Conservation (phyloP, 345 rosid genomes). For the Bretschneidera sinensis region DNA sequence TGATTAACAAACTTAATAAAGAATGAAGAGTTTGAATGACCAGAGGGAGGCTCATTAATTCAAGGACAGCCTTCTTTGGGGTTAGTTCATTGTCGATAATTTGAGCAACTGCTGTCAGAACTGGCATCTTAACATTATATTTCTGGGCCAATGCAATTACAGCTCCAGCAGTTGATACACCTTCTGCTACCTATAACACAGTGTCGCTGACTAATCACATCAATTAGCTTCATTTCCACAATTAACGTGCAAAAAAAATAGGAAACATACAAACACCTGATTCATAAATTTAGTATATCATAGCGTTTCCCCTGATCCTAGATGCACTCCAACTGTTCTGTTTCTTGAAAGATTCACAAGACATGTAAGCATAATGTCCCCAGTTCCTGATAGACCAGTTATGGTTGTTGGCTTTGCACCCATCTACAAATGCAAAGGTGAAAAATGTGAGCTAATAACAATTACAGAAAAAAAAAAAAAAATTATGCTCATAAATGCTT, state of each 20-base stretch:
- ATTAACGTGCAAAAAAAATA: slow-evolving; percentile 2
- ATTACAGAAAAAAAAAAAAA: too few relatives aligned
- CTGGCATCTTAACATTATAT: slow-evolving; percentile 87
- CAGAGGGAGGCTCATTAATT: slow-evolving; percentile 85
- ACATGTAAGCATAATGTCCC: slow-evolving; percentile 95
- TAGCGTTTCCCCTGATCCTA: slow-evolving; percentile 93
- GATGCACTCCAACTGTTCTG: slow-evolving; percentile 80
- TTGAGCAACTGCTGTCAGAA: slow-evolving; percentile 89
- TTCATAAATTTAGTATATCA: slow-evolving; percentile 76
- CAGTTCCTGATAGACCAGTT: slow-evolving; percentile 90
- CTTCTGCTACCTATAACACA: slow-evolving; percentile 75
- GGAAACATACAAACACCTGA: slow-evolving; percentile 63
- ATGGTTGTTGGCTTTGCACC: slow-evolving; percentile 89
- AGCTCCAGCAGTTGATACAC: slow-evolving; percentile 93
- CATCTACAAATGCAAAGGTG: slow-evolving; percentile 46
- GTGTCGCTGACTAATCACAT: neutral
- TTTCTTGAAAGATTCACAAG: slow-evolving; percentile 92
- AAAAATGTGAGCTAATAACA: too few relatives aligned
- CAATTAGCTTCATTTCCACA: slow-evolving; percentile 10
- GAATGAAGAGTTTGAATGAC: slow-evolving; percentile 28
- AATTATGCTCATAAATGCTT: too few relatives aligned
- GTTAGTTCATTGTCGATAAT: slow-evolving; percentile 84
- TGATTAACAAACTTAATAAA: neutral
- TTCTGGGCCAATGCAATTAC: slow-evolving; percentile 93
- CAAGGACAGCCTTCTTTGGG: slow-evolving; percentile 75